Conservation (phyloP, 2,329 filamentous ascomycete genomes). For the Diaporthe aspalathi region DNA sequence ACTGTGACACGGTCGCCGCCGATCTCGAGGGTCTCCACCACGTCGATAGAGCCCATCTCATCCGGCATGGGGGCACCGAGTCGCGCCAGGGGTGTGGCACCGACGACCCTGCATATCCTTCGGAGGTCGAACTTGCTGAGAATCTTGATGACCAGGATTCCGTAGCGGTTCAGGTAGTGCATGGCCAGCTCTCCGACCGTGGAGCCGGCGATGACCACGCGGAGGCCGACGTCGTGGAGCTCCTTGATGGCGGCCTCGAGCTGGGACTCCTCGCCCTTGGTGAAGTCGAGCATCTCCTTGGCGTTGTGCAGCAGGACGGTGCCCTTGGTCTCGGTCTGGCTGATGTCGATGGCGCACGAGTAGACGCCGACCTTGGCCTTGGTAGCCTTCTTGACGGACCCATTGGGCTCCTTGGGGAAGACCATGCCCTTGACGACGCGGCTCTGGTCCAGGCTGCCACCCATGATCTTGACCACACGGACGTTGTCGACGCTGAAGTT, state of each 20-base stretch:
- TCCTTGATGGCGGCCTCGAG: constrained; percentile 94
- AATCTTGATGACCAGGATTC: constrained; percentile 95
- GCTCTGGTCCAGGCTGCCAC: constrained; percentile 93
- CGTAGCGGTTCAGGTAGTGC: constrained; percentile 98
- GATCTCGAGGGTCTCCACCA: constrained; percentile 98
- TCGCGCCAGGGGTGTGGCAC: constrained; percentile 94
- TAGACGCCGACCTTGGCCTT: constrained; percentile 98
- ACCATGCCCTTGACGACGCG: constrained; percentile 98
- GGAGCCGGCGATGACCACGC: constrained; percentile 91
- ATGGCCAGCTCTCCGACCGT: constrained; percentile 96
- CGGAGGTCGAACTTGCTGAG: constrained; percentile 98
- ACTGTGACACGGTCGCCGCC: constrained; percentile 98
- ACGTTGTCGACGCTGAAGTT: constrained; percentile 99
- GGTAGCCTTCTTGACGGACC: constrained; percentile 86
- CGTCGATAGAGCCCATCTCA: constrained; percentile 94
- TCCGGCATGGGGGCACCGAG: constrained; percentile 99
- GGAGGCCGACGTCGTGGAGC: constrained; percentile 90
- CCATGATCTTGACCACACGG: constrained; percentile 99
- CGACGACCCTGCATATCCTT: constrained; percentile 93
- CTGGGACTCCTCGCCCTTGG: constrained; percentile 93
- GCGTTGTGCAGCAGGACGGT: constrained; percentile 97
- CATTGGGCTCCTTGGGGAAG: constrained; percentile 94
- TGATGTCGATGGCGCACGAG: constrained; percentile 94
- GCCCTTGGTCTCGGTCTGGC: constrained; percentile 98
- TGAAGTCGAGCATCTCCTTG: constrained; percentile 99